Conservation (phyloP, 805 yeast species). For the Teunomyces aglyptinius region DNA sequence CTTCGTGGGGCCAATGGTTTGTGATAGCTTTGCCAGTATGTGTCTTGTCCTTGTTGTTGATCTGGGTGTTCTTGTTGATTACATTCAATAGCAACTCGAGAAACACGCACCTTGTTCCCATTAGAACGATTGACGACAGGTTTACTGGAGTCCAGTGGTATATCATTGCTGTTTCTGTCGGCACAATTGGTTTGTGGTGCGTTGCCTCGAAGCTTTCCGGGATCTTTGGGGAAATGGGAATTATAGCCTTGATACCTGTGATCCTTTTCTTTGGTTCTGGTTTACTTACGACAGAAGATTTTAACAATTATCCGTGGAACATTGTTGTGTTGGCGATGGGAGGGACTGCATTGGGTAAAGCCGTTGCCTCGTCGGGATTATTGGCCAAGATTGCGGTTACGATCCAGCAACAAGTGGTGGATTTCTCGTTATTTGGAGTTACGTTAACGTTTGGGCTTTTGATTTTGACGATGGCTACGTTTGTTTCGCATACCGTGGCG, state of each 20-base stretch:
- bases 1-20: slow-evolving; percentile 59
- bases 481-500: slow-evolving; percentile 46
- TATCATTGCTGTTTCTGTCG: slow-evolving; percentile 61
- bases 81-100: slow-evolving; percentile 52
- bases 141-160: slow-evolving; percentile 75
- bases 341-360: slow-evolving; percentile 92
- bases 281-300: slow-evolving; percentile 80
- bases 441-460: slow-evolving; percentile 59
- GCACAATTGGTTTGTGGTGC: slow-evolving; percentile 89
- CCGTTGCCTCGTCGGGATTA: slow-evolving; percentile 88
- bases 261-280: slow-evolving; percentile 94
- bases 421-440: slow-evolving; percentile 69
- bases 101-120: slow-evolving; percentile 51
- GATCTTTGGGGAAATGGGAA: slow-evolving; percentile 93
- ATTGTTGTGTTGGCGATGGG: slow-evolving; percentile 97
- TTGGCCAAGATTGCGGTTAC: slow-evolving; percentile 70
- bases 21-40: slow-evolving; percentile 50
- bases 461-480: slow-evolving; percentile 41
- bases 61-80: slow-evolving; percentile 52
- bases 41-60: slow-evolving; percentile 36
- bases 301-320: slow-evolving; percentile 95
- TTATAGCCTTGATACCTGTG: slow-evolving; percentile 85
- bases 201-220: slow-evolving; percentile 70
- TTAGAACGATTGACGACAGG: slow-evolving; percentile 58
- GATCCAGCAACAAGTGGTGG: slow-evolving; percentile 65